phyloP scores from a whole-genome alignment of 2,329 filamentous ascomycete genomes.

The Alternaria incomplexa region DNA sequence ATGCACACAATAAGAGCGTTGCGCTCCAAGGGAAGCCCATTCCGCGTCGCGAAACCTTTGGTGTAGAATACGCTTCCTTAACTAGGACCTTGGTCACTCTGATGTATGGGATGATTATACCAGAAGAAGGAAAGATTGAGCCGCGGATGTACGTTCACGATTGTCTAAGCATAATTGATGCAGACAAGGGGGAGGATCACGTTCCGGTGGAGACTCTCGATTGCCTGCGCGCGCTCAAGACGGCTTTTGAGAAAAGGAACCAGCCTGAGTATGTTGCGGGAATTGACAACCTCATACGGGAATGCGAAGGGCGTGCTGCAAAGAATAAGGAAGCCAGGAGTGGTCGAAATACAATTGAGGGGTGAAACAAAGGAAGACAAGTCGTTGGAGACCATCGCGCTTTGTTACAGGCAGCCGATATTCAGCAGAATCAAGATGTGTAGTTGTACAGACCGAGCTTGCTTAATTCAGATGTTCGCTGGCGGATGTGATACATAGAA shows the following conservation, averaged over 20 bases:
- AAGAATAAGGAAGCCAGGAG: not conserved
- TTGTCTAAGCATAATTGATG: not conserved
- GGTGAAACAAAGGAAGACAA: not conserved
- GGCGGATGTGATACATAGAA: not conserved
- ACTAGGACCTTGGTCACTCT: not conserved
- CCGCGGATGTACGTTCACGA: not conserved
- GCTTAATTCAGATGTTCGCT: not conserved
- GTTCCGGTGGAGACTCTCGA: not conserved
- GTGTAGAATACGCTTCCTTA: not conserved
- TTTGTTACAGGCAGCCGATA: not conserved
- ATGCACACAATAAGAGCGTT: not conserved
- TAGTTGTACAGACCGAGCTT: not conserved
- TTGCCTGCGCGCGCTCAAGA: not conserved
- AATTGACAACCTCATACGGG: not conserved
- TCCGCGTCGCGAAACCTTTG: not conserved
- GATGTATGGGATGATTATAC: not conserved
- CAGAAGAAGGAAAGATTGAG: not conserved
- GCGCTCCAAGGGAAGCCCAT: not conserved
- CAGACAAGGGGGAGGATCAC: not conserved
- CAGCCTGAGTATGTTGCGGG: not conserved
- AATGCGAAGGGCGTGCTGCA: not conserved
- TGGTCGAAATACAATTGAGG: too few relatives aligned
- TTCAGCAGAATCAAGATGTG: not conserved
- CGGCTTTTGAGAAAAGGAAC: not conserved
- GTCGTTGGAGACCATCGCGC: not conserved